These are phyloP conservation scores for Podila minutissima DNA, from an alignment of 192 early-diverging fungal species.

Conservation along the genomic window DNA sequence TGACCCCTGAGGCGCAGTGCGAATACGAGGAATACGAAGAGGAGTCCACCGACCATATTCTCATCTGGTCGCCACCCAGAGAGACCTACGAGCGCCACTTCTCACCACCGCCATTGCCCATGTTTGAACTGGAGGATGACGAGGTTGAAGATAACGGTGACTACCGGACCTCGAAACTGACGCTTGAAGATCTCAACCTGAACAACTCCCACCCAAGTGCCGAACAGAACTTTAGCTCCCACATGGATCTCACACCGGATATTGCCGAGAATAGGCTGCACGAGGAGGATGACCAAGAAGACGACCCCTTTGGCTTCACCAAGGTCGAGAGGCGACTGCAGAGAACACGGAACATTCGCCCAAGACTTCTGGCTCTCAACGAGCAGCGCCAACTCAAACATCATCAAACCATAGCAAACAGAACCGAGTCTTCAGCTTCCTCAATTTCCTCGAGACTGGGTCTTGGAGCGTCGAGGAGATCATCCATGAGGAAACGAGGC, in stretches of 20 bases:
- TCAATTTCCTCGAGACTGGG: background rate
- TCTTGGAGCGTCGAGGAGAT: no score
- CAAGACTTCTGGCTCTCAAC: slow-evolving; percentile 24
- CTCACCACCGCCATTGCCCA: slow-evolving; percentile 7
- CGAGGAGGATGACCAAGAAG: slow-evolving; percentile 2
- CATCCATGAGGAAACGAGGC: no score
- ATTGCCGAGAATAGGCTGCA: background rate
- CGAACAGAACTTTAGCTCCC: background rate
- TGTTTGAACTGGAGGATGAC: slow-evolving; percentile 4
- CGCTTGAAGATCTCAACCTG: background rate
- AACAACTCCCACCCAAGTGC: background rate
- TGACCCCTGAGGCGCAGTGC: no score
- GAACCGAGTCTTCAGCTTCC: background rate
- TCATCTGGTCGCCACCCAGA: no score
- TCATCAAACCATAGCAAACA: background rate
- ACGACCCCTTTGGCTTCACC: slow-evolving; percentile 37
- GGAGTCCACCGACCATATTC: no score
- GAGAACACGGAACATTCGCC: background rate
- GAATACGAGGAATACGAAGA: no score
- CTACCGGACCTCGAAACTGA: background rate
- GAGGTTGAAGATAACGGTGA: slow-evolving; percentile 2
- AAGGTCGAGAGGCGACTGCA: slow-evolving; percentile 17
- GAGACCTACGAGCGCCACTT: no score
- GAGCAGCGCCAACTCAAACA: background rate
- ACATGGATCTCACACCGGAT: background rate